Evolutionary conservation across 306 rosid genomes (phyloP), one percentile per base, ranked within the genome.

Genomic region (Dalbergia cultrata): DNA sequence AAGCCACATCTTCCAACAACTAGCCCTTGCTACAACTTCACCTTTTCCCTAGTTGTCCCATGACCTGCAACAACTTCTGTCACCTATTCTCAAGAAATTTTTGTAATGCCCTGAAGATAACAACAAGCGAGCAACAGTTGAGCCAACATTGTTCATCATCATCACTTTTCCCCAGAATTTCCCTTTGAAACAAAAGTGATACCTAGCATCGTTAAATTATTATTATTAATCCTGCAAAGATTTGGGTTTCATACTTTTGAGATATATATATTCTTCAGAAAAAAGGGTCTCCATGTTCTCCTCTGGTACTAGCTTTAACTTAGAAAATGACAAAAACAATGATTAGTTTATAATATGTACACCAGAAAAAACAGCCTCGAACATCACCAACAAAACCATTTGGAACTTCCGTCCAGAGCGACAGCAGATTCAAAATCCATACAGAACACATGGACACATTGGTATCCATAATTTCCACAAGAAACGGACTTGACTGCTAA

Each of bases 361-460:
- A 44, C 76, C 14, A 7, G 60, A 77, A 68, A 77, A 68, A 80
- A 58, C 43, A 74, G 76, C 74, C 62, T 59, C 8, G 31, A 66
- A 50, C 62, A 17, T 72, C 61, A 56, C 22, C 82, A 17, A 57
- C 49, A 79, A 33, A 68, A 76, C 63, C 58, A 47, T 54, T 70
- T 22, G 5, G 58, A 58, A 81, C 44, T 67, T 26, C 64, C 13
- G 45, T 43, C 16, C 71, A 45, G 17, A 67, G 5, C 45, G 5
- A 50, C 74, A 74, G 72, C 53, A 53, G 13, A 21, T 59, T 62
- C 73, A 3, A 56, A 6, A 81, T 67, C 63, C 52, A 68, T 26
- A 41, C 81, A 56, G 10, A 65, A 47, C 63, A 37, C 62, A 67
- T 44, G 59, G 39, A 67, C 77, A 84, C 10, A 78, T 10, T 8